phyloP scores from a whole-genome alignment of 2,329 filamentous ascomycete genomes.

The Cytospora schulzeri region DNA sequence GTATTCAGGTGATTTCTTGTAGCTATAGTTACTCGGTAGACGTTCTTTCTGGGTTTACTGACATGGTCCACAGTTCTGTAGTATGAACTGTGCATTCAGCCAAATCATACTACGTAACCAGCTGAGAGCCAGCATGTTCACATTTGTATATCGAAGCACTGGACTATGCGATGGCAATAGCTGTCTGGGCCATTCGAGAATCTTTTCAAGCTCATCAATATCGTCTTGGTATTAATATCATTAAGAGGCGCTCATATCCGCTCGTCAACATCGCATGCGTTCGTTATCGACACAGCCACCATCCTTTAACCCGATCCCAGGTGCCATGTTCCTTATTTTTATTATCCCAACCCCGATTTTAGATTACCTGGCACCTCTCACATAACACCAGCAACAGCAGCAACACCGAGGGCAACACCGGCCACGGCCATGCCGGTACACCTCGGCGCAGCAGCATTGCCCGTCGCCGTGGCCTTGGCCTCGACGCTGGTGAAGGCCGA shows the following conservation, averaged over 20 bases:
- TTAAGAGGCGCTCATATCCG: not conserved
- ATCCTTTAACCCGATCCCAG: not conserved
- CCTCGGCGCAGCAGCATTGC: conserved; percentile 19
- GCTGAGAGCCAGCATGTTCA: too few species aligned
- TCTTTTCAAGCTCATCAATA: not conserved
- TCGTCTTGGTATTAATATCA: not conserved
- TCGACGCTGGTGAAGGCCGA: conserved; percentile 26
- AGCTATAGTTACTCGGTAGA: too few species aligned
- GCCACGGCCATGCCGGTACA: conserved; percentile 23
- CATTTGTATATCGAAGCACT: too few species aligned
- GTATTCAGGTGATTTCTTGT: too few species aligned
- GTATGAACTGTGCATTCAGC: too few species aligned
- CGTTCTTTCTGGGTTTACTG: too few species aligned
- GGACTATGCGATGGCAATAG: too few species aligned
- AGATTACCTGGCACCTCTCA: not conserved
- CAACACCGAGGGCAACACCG: conserved; percentile 21
- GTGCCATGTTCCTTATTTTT: too few species aligned
- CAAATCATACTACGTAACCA: too few species aligned
- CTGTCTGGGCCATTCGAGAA: too few species aligned
- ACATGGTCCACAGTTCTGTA: too few species aligned
- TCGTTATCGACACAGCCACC: not conserved
- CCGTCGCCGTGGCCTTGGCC: conserved; percentile 20
- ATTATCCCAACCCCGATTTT: not conserved
- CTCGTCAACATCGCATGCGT: not conserved
- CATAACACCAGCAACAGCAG: conserved; percentile 23